A percentile compares a stretch with the other conserved stretches of the same genome.
These are phyloP conservation scores for Penicillium silybi DNA, from an alignment of 495 filamentous ascomycete species.

Conservation along the genomic window DNA sequence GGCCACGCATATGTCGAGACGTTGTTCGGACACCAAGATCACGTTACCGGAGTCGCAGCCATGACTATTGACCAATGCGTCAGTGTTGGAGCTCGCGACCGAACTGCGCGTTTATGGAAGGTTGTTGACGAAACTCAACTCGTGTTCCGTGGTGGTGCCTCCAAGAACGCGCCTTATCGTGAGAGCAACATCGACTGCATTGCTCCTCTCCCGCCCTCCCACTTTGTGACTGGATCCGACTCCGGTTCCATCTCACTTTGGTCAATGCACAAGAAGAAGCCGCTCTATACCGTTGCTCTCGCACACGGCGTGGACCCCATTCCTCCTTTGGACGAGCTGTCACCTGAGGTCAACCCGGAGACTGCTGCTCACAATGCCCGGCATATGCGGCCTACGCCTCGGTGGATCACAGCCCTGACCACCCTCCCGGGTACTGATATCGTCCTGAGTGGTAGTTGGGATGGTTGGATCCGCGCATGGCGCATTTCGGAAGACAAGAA, in stretches of 20 bases:
- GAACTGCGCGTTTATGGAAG: conserved; percentile 95
- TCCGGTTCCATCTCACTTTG: conserved; percentile 85
- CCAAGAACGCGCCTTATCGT: conserved; percentile 49
- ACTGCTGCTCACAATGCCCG: conserved; percentile 53
- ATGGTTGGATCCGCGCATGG: conserved; percentile 86
- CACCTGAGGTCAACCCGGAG: conserved; percentile 61
- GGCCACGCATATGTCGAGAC: conserved; percentile 84
- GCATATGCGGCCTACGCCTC: conserved; percentile 48
- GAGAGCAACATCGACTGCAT: conserved; percentile 90
- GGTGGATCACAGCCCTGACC: conserved; percentile 86
- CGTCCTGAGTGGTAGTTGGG: conserved; percentile 88
- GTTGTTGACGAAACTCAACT: conserved; percentile 92
- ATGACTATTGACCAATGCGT: conserved; percentile 83
- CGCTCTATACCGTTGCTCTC: conserved; percentile 70
- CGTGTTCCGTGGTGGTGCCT: conserved; percentile 82
- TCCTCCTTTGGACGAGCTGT: conserved; percentile 62
- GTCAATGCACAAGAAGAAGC: conserved; percentile 91
- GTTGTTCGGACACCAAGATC: conserved; percentile 92
- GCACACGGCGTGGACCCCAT: conserved; percentile 77
- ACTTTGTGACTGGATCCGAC: conserved; percentile 90
- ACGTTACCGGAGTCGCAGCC: conserved; percentile 76
- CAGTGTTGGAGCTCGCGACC: conserved; percentile 83
- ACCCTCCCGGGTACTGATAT: conserved; percentile 85
- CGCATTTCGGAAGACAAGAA: conserved; percentile 76
- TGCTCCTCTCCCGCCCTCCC: conserved; percentile 80